A percentile compares a stretch with the other conserved stretches of the same genome.
Conservation (phyloP, 2,329 filamentous ascomycete genomes). For the Phialemonium atrogriseum region DNA sequence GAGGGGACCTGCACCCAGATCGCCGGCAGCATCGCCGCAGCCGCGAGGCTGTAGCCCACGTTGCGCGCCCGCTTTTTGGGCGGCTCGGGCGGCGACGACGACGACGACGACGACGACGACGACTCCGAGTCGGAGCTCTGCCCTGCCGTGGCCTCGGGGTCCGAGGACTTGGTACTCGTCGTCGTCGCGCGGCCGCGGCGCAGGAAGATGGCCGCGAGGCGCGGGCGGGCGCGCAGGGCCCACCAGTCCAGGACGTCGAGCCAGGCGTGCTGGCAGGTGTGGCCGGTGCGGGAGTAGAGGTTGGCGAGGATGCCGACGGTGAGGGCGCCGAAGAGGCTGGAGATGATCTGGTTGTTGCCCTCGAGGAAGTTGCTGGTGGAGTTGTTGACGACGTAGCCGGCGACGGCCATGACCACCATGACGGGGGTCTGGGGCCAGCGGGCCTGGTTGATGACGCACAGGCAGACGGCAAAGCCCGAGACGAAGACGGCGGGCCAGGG, state of each 20-base stretch:
- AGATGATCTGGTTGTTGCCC: slow-evolving; percentile 64
- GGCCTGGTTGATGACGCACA: slow-evolving; percentile 57
- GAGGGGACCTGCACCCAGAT: slow-evolving; percentile 68
- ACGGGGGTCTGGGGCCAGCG: slow-evolving; percentile 71
- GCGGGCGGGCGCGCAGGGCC: slow-evolving; percentile 37
- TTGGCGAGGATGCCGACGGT: slow-evolving; percentile 72
- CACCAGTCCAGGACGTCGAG: slow-evolving; percentile 48
- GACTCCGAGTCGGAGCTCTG: slow-evolving; percentile 11
- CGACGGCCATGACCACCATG: slow-evolving; percentile 66
- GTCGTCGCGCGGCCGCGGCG: slow-evolving; percentile 17
- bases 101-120: too few species aligned
- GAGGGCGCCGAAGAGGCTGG: slow-evolving; percentile 69
- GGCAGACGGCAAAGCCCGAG: slow-evolving; percentile 56
- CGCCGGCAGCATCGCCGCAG: slow-evolving; percentile 75
- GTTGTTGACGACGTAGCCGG: slow-evolving; percentile 68
- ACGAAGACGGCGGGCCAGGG: slow-evolving; percentile 51
- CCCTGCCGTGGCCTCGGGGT: background rate
- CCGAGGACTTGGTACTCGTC: slow-evolving; percentile 6
- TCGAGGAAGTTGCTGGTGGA: slow-evolving; percentile 60
- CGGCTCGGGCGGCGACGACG: too few species aligned
- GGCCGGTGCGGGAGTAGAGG: slow-evolving; percentile 62
- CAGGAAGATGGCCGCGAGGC: slow-evolving; percentile 20
- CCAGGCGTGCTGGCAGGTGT: slow-evolving; percentile 45
- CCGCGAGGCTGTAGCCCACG: slow-evolving; percentile 65
- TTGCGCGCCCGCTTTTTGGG: slow-evolving; percentile 24